These are phyloP conservation scores for Pugionium dolabratum DNA, from an alignment of 345 rosid species.

Conservation along the genomic window DNA sequence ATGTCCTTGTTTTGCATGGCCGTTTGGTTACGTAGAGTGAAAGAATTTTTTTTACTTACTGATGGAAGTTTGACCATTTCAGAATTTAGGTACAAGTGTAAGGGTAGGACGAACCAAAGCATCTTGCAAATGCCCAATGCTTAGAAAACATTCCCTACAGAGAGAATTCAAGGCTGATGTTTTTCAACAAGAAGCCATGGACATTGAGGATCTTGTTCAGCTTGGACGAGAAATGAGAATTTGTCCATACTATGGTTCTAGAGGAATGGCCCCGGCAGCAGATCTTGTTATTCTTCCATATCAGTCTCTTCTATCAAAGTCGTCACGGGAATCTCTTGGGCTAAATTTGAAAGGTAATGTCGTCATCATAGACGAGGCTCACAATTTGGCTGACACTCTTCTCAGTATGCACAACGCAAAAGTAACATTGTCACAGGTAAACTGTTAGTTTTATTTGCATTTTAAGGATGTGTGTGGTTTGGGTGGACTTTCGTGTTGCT, in stretches of 20 bases:
- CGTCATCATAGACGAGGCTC: conserved; percentile 93
- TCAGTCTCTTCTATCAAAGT: conserved; percentile 87
- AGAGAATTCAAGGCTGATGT: conserved; percentile 55
- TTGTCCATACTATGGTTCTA: conserved; percentile 93
- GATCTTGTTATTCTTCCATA: conserved; percentile 94
- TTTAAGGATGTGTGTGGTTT: neutral
- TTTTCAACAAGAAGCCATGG: conserved; percentile 67
- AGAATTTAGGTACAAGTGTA: conserved; percentile 65
- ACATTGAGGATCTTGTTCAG: conserved; percentile 87
- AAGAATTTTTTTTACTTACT: conserved; percentile 19
- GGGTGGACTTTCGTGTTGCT: conserved; percentile 13
- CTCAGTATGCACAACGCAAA: conserved; percentile 83
- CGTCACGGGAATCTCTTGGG: conserved; percentile 92
- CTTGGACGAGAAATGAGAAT: conserved; percentile 67
- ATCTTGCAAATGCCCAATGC: conserved; percentile 85
- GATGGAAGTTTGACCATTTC: conserved; percentile 28
- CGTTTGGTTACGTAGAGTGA: neutral
- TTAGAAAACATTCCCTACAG: conserved; percentile 62
- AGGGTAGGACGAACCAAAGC: conserved; percentile 51
- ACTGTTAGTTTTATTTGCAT: conserved; percentile 19
- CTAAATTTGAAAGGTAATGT: conserved; percentile 72
- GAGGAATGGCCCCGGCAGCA: conserved; percentile 71
- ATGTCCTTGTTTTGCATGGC: conserved; percentile 9
- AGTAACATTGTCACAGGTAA: conserved; percentile 71
- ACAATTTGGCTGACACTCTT: conserved; percentile 94